Percentiles rank a stretch among this genome's conserved stretches.
Conservation (phyloP, 345 rosid genomes). For the Eucalyptus lansdowneana region DNA sequence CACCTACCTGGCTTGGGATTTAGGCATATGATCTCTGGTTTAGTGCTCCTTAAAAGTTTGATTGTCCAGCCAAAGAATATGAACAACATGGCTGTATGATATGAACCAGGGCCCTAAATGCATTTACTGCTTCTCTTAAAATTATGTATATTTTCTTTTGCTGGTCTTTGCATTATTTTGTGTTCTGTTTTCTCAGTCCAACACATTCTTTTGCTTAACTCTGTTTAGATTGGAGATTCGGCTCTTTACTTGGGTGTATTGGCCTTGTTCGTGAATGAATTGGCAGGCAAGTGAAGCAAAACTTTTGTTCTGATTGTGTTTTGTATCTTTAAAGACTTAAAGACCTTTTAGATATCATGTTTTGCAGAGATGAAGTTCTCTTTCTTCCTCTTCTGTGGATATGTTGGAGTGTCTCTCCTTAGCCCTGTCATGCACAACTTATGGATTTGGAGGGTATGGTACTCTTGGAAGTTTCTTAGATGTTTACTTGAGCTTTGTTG, state of each 20-base stretch:
- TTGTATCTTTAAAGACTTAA: not conserved
- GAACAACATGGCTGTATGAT: not conserved
- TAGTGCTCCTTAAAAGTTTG: not conserved
- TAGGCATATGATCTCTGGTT: not conserved
- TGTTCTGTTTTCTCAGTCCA: not conserved
- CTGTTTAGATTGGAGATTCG: conserved; percentile 77
- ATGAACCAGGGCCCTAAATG: not conserved
- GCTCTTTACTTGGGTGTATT: conserved; percentile 76
- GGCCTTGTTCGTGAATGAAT: conserved; percentile 73
- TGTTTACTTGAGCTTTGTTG: not conserved
- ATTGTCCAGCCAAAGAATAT: not conserved
- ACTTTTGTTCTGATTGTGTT: not conserved
- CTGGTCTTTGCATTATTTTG: not conserved
- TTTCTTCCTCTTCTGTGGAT: conserved; percentile 86
- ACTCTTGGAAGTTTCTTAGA: not conserved
- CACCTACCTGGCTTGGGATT: not conserved
- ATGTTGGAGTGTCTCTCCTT: conserved; percentile 81
- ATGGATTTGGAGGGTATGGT: conserved; percentile 95
- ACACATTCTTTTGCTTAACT: not conserved
- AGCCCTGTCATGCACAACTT: conserved; percentile 97
- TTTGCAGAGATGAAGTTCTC: conserved; percentile 76
- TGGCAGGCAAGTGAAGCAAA: conserved; percentile 45
- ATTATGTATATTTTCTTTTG: not conserved
- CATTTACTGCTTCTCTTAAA: not conserved
- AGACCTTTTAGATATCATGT: not conserved